These are phyloP conservation scores for Termitomyces sp. DNA, from an alignment of 768 basidiomycete species.

Conservation along the genomic window DNA sequence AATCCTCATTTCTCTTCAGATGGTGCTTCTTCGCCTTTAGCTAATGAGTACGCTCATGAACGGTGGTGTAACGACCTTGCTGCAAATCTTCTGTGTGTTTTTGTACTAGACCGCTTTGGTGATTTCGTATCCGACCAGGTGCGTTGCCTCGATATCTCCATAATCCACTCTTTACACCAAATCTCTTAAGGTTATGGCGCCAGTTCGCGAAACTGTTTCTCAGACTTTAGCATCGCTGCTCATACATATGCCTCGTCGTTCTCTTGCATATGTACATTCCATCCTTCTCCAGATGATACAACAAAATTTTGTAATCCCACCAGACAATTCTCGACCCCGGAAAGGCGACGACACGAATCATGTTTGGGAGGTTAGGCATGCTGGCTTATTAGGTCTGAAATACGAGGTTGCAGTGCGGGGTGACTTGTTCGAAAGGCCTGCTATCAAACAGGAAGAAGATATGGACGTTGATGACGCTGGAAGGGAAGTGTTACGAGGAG, in stretches of 20 bases:
- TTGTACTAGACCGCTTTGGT: constrained; percentile 96
- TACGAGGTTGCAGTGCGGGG: constrained; percentile 95
- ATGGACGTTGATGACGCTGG: constrained; percentile 41
- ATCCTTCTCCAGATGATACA: constrained; percentile 92
- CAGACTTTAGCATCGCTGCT: constrained; percentile 91
- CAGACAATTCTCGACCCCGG: constrained; percentile 29
- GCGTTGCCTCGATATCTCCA: not conserved
- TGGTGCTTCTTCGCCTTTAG: constrained; percentile 43
- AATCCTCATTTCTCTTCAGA: constrained; percentile 34
- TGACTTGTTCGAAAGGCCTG: constrained; percentile 64
- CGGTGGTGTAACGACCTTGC: constrained; percentile 90
- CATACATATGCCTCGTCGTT: constrained; percentile 81
- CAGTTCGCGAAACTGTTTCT: constrained; percentile 93
- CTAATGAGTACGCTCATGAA: constrained; percentile 71
- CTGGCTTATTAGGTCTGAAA: constrained; percentile 95
- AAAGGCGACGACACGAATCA: constrained; percentile 50
- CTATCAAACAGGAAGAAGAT: constrained; percentile 34
- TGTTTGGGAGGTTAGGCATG: constrained; percentile 97
- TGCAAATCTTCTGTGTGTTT: constrained; percentile 81
- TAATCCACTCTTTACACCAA: not conserved
- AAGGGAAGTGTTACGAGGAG: constrained; percentile 64
- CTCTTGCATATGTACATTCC: constrained; percentile 76
- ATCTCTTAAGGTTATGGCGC: constrained; percentile 71
- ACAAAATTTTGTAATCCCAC: constrained; percentile 67
- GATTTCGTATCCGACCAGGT: constrained; percentile 95